Base-by-base conservation (phyloP, 305 asterid species). In the Striga hermonthica region DNA sequence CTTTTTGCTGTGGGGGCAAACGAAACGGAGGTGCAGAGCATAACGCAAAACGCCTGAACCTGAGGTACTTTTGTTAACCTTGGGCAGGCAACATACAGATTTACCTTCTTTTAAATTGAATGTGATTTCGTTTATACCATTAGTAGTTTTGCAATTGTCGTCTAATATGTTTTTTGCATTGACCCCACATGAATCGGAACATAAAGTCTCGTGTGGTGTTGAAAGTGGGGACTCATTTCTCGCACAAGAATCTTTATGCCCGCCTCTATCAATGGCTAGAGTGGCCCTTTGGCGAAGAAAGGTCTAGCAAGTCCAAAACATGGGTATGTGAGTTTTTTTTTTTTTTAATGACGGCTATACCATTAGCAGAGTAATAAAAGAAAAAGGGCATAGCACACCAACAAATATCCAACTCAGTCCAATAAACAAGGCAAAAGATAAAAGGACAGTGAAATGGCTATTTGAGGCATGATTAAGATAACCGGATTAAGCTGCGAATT, bases 211-310 rank as follows among this genome's bases (percentile, higher is more conserved):
- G 31, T 22, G 31, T 35, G 57, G 57, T 52, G 56, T 31, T 14
- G 57, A 52, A 14, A 52, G 2, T 15, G 57, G 3, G 57, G 63
- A 62, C 70, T 62, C 65, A 48, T 74, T 85, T 47, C 71, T 79
- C 36, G 57, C 49, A 41, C 68, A 78, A 16, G 72, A 43, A 59
- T 75, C 83, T 74, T 76, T 84, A 56, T 72, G 79, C 44, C 77
- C 82, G 50, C 83, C 69, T 76, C 80, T 82, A 67, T 76, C 89
- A 67, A 64, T 68, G 28, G 83, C 84, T 75, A 90, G 77, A 74
- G 88, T 84, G 73, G 86, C 77, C 81, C 81, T 91, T 71, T 91
- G 98, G 67, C 96, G 95, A 66, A 91, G 81, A 79, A 89, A 89
- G 40, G 98, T 91, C 98, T 91, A 63, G 10, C 67, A 57, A 69